Base-by-base conservation (phyloP, 2,329 filamentous ascomycete species). In the Tolypocladium inflatum region DNA sequence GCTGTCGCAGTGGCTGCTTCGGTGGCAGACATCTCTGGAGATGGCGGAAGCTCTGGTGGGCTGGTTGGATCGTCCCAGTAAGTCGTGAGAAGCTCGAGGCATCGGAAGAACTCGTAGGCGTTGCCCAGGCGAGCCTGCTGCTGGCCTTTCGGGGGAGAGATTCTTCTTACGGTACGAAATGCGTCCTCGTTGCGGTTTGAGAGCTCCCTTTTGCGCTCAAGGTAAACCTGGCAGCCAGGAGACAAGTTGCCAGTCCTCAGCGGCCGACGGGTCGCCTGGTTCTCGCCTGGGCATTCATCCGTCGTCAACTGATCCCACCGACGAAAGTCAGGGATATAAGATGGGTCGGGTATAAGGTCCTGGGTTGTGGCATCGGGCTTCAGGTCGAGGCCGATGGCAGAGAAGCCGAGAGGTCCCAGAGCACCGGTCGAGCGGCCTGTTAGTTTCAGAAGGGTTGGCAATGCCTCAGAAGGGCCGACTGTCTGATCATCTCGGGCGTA, bases 31-130 rank as follows among this genome's bases (percentile, higher is more conserved):
- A 63, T 58, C 59, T 73, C 71, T 5, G 73, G 70, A 3, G 71
- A 71, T 1, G 70, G 68, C 7, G 71, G 67, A 41, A 72, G 63
- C 10, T 66, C 60, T 4, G 63, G 59, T 7, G 70, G 61, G 37
- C 67, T 67, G 8, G 81, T 82, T 0, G 83, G 81, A 64, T 87
- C 84, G 38, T 85, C 81, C 84, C 84, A 87, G 64, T 78, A 87
- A 0, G 74, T 66, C 2, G 82, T 80, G 65, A 85, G 78, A 33
- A 77, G 68, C 64, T 87, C 84, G 23, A 87, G 74, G 63, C 83
- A 81, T 56, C 82, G 81, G 71, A 81, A 87, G 69, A 87, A 87
- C 68, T 87, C 84, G 63, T 86, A 87, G 6, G 81, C 79, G 63
- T 85, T 86, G 17, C 84, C 84, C 9, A 87, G 70, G 8, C 83